These are phyloP conservation scores for Puya raimondii DNA, from an alignment of 176 grass and related monocot species.

Conservation along the genomic window DNA sequence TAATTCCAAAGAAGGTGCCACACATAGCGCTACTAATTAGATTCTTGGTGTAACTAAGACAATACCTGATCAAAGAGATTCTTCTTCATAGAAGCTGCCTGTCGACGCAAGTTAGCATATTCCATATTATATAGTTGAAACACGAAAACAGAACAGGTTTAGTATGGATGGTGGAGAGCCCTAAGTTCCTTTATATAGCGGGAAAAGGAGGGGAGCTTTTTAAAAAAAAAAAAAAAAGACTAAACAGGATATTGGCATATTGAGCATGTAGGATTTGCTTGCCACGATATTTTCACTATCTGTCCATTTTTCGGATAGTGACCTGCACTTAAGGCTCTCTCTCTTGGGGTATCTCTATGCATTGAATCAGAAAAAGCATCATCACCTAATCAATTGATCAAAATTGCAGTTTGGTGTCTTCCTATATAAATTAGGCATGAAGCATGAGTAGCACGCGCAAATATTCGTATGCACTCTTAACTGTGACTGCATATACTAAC, in stretches of 20 bases:
- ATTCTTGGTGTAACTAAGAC: constrained; percentile 22
- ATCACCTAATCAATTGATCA: background rate
- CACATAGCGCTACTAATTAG: constrained; percentile 6
- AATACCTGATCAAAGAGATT: constrained; percentile 84
- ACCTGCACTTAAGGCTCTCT: constrained; percentile 36
- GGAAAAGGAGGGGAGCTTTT: constrained; percentile 19
- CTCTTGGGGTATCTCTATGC: constrained; percentile 18
- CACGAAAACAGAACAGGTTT: constrained; percentile 19
- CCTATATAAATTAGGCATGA: background rate
- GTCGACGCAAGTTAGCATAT: constrained; percentile 54
- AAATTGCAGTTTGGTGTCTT: constrained; percentile 1
- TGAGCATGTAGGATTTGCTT: constrained; percentile 44
- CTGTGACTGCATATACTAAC: background rate
- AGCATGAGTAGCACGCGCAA: background rate
- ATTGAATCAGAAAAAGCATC: constrained; percentile 13
- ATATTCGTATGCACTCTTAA: background rate
- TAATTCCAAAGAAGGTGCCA: constrained; percentile 5
- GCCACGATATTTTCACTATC: constrained; percentile 53
- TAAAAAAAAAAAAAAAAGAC: constrained; percentile 34
- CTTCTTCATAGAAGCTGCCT: constrained; percentile 82
- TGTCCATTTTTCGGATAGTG: constrained; percentile 41
- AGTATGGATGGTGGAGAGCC: constrained; percentile 20
- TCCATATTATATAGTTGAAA: constrained; percentile 55
- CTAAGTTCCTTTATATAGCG: constrained; percentile 56
- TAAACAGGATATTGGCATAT: constrained; percentile 45